Evolutionary conservation across 148 eudicot species (phyloP), one percentile per base, ranked within the genome.

Genomic region (Rhododendron williamsianum): DNA sequence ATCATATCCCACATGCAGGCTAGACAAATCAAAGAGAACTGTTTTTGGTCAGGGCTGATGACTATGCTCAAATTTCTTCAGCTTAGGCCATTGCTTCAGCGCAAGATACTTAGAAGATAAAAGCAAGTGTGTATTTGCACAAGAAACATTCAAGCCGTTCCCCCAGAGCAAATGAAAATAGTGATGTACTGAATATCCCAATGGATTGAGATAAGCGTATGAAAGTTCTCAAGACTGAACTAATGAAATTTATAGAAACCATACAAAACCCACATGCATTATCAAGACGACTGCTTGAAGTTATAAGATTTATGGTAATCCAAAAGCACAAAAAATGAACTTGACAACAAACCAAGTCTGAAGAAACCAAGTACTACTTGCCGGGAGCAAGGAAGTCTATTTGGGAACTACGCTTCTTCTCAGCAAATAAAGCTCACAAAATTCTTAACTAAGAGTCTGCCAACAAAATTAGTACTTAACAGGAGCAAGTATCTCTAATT

Each of bases 401-500:
- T 1, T 48, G 38, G 36, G 58, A 79, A 79, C 19, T 38, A 81
- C 7, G 69, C 25, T 81, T 49, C 81, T 49, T 25, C 30, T 46
- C 76, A 45, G 56, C 9, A 21, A 45, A 43, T 51, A 15, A 79
- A 6, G 12, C 58, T 49, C 41, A 51, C 10, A 48, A 48, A 52
- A 45, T 18, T 43, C 49, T 43, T 77, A 30, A 69, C 18, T 10
- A 80, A 10, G 11, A 30, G 38, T 13, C 4, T 51, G 30, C 58
- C 18, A 72, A 73, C 72, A 36, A 81, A 86, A 81, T 85, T 81
- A 88, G 65, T 88, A 86, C 78, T 81, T 88, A 33, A 83, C 88
- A 2, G 89, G 80, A 35, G 91, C 89, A 25, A 85, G 48, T 52
- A 91, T 84, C 85, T 92, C 84, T 52, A 89, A 13, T 86, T 90